Percentiles rank a stretch among this genome's conserved stretches.
These are phyloP conservation scores for Nemania sp. DNA, from an alignment of 2,329 filamentous ascomycete genomes.

Conservation along the genomic window DNA sequence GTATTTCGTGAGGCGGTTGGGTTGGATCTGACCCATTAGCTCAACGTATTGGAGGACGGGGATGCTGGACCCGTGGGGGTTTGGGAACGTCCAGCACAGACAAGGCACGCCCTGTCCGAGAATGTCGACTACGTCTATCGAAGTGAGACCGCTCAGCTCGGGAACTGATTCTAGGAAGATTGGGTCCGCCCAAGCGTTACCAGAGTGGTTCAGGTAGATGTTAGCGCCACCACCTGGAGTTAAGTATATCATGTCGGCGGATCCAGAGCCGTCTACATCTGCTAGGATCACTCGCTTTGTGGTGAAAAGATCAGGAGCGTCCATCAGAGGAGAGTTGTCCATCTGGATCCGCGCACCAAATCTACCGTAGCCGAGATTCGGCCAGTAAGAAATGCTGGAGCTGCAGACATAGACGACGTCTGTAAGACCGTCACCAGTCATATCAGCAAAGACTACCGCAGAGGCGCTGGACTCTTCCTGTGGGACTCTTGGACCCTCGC, in stretches of 20 bases:
- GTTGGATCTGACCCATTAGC: background rate
- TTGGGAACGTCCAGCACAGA: background rate
- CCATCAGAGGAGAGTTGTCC: background rate
- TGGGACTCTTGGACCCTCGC: background rate
- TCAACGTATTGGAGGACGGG: background rate
- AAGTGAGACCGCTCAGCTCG: background rate
- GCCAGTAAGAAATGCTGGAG: background rate
- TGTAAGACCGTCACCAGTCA: background rate
- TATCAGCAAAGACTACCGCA: background rate
- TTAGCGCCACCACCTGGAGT: background rate
- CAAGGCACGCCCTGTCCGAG: background rate
- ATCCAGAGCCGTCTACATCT: background rate
- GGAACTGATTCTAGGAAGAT: background rate
- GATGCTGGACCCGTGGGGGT: too few relatives aligned
- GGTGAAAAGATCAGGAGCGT: background rate
- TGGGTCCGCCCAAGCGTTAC: background rate
- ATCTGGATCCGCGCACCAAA: background rate
- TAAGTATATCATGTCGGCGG: background rate
- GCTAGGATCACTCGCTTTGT: background rate
- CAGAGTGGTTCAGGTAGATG: background rate
- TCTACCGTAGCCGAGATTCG: background rate
- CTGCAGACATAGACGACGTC: background rate
- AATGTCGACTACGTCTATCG: background rate
- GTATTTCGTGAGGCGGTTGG: background rate
- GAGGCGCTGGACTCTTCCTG: background rate